These are phyloP conservation scores for Beauveria brongniartii DNA, from an alignment of 2,329 filamentous ascomycete genomes.

Conservation along the genomic window DNA sequence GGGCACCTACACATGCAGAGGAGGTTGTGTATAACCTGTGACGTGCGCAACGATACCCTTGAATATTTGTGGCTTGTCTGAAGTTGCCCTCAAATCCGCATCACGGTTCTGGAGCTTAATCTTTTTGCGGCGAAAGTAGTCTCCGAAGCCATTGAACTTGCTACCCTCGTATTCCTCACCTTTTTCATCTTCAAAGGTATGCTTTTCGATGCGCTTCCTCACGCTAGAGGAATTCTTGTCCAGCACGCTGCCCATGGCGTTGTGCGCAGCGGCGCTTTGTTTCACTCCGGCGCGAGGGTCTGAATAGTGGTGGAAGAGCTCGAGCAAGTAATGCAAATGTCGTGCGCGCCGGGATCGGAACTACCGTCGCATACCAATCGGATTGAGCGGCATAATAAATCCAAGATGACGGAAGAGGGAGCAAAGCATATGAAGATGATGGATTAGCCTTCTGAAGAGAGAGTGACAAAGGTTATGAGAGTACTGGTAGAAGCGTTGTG, in stretches of 20 bases:
- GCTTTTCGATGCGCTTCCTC: constrained; percentile 52
- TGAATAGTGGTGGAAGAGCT: background rate
- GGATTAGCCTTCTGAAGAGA: no score
- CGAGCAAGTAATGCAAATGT: background rate
- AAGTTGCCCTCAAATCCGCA: constrained; percentile 62
- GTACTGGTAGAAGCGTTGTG: background rate
- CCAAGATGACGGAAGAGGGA: background rate
- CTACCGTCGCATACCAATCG: background rate
- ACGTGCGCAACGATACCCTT: constrained; percentile 85
- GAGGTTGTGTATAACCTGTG: constrained; percentile 92
- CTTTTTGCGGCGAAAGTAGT: constrained; percentile 94
- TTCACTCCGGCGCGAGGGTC: background rate
- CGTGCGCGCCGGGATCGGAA: background rate
- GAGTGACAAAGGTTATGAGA: background rate
- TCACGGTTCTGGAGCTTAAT: constrained; percentile 95
- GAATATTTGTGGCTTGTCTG: constrained; percentile 76
- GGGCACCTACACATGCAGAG: constrained; percentile 59
- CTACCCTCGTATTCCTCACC: constrained; percentile 89
- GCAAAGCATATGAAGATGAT: background rate
- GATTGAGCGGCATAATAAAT: background rate
- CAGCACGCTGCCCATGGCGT: constrained; percentile 49
- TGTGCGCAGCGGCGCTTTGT: background rate
- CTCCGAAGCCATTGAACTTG: constrained; percentile 77
- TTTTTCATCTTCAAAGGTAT: constrained; percentile 70
- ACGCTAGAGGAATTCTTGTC: constrained; percentile 56